Percentiles rank a stretch among this genome's conserved stretches.
Evolutionary conservation across 106 monocot species (phyloP).

Genomic region (Allium cepa): DNA sequence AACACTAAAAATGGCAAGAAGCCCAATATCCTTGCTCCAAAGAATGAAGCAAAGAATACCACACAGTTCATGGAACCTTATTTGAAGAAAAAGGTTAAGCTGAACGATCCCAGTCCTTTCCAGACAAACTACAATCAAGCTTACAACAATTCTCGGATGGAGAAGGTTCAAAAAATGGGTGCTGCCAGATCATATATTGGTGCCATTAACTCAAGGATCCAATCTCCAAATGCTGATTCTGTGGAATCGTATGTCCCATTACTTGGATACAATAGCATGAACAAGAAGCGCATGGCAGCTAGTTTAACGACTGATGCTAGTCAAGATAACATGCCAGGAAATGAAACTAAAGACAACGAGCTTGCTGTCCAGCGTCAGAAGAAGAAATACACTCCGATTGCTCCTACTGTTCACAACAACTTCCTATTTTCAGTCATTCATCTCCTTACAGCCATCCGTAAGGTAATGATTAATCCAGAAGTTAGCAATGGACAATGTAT

Average conservation of each 20-base stretch:
- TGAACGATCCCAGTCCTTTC: conserved; percentile 11
- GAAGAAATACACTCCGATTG: conserved; percentile 61
- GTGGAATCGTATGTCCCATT: conserved; percentile 18
- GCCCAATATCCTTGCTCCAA: background rate
- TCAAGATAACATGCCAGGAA: conserved; percentile 17
- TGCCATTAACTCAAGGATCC: background rate
- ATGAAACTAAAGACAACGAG: conserved; percentile 23
- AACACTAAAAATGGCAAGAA: conserved; percentile 20
- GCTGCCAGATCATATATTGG: background rate
- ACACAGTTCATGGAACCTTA: conserved; percentile 5
- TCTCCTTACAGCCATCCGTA: conserved; percentile 79
- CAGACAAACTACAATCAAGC: conserved; percentile 13
- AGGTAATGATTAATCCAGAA: conserved; percentile 51
- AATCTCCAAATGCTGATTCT: background rate
- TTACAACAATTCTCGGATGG: conserved; percentile 17
- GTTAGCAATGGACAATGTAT: conserved; percentile 32
- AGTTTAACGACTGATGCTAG: conserved; percentile 12
- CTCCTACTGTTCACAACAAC: conserved; percentile 74
- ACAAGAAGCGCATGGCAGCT: conserved; percentile 39
- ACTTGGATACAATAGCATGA: conserved; percentile 20
- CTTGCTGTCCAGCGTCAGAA: conserved; percentile 30
- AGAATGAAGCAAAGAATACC: too few species aligned
- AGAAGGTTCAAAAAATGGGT: conserved; percentile 6
- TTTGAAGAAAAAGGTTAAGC: conserved; percentile 23
- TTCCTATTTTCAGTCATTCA: conserved; percentile 94